Percentiles rank a stretch among this genome's conserved stretches.
phyloP scores from a whole-genome alignment of 768 basidiomycete genomes.

The Favolaschia claudopus region DNA sequence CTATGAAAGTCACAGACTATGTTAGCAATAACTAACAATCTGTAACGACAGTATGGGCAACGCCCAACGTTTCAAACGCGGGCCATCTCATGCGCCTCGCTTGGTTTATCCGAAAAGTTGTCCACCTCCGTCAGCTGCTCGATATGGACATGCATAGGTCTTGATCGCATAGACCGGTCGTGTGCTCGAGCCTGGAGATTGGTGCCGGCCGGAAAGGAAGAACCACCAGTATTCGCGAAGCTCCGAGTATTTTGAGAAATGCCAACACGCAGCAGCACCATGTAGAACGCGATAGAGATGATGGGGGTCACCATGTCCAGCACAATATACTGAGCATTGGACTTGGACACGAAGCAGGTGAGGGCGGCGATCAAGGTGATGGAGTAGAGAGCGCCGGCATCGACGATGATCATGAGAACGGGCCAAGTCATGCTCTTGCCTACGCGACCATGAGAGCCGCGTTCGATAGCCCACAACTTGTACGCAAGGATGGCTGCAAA shows the following conservation, averaged over 20 bases:
- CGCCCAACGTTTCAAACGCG: constrained; percentile 1
- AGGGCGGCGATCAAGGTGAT: constrained; percentile 41
- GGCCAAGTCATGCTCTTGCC: constrained; percentile 27
- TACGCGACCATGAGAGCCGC: constrained; percentile 34
- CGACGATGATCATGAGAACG: constrained; percentile 41
- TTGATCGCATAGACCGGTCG: not conserved
- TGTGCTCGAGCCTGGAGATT: not conserved
- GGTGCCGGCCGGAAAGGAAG: not conserved
- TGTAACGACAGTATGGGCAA: too few species aligned
- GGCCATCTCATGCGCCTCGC: not conserved
- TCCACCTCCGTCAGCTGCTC: constrained; percentile 7
- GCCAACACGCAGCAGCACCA: constrained; percentile 50
- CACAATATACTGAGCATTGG: constrained; percentile 43
- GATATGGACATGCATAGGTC: constrained; percentile 11
- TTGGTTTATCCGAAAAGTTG: not conserved
- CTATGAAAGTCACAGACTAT: too few species aligned
- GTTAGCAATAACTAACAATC: too few species aligned
- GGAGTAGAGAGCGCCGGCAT: constrained; percentile 47
- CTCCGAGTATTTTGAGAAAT: constrained; percentile 7
- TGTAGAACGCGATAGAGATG: constrained; percentile 51
- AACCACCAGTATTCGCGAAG: not conserved
- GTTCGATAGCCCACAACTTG: constrained; percentile 8
- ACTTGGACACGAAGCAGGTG: constrained; percentile 34
- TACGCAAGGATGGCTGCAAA: constrained; percentile 11
- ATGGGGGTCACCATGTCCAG: constrained; percentile 47